A percentile compares a stretch with the other conserved stretches of the same genome.
Evolutionary conservation across 495 filamentous ascomycete species (phyloP).

Genomic region (Penicillium bialowiezense): DNA sequence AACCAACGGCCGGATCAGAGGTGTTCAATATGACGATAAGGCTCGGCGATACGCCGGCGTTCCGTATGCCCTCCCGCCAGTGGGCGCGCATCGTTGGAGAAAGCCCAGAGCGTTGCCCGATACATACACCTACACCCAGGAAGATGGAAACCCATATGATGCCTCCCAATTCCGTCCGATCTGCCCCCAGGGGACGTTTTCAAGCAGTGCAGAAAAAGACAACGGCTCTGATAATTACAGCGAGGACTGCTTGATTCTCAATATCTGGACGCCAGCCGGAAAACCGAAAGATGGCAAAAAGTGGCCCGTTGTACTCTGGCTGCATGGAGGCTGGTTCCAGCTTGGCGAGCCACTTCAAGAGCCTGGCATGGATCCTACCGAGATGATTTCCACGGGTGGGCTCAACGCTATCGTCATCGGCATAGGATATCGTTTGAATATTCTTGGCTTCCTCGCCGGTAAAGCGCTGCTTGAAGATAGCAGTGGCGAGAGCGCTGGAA

Average conservation of each 20-base stretch:
- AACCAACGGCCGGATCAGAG: conserved; percentile 12
- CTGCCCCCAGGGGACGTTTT: conserved; percentile 40
- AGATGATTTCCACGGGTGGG: conserved; percentile 49
- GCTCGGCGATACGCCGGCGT: conserved; percentile 36
- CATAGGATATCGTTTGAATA: conserved; percentile 61
- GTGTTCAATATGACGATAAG: conserved; percentile 24
- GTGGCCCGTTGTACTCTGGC: conserved; percentile 57
- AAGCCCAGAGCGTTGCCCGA: conserved; percentile 41
- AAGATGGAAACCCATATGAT: conserved; percentile 25
- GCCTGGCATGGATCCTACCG: conserved; percentile 34
- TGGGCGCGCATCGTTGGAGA: conserved; percentile 38
- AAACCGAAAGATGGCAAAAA: conserved; percentile 22
- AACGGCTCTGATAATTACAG: conserved; percentile 16
- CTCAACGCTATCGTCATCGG: conserved; percentile 51
- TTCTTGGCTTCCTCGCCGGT: conserved; percentile 59
- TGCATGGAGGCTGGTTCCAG: conserved; percentile 52
- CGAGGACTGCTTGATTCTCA: conserved; percentile 48
- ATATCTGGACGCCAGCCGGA: conserved; percentile 38
- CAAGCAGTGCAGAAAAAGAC: conserved; percentile 19
- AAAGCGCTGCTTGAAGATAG: conserved; percentile 33
- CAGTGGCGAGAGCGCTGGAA: conserved; percentile 48
- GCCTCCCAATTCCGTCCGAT: conserved; percentile 42
- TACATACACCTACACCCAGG: conserved; percentile 24
- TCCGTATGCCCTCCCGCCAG: conserved; percentile 46
- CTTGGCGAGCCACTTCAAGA: conserved; percentile 38